A percentile compares a stretch with the other conserved stretches of the same genome.
phyloP scores from a whole-genome alignment of 179 eudicot species.

The Silene noctiflora region DNA sequence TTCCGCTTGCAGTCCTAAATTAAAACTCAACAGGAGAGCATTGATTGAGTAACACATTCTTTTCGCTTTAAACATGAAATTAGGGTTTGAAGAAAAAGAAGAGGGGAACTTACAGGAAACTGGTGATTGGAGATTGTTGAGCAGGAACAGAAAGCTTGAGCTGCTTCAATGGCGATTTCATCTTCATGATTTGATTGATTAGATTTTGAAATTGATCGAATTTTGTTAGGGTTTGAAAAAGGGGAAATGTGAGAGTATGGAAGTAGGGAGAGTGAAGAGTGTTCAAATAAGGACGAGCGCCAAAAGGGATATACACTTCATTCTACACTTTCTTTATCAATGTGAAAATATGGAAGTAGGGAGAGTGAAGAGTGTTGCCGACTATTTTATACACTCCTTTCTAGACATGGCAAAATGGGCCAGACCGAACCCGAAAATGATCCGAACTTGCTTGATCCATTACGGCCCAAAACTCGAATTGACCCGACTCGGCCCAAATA shows the following conservation, averaged over 20 bases:
- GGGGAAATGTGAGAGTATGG: not conserved
- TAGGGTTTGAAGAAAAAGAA: slow-evolving; percentile 9
- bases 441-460: no score
- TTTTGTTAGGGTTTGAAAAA: slow-evolving; percentile 26
- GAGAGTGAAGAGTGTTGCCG: no score
- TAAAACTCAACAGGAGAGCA: not conserved
- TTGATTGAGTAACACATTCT: not conserved
- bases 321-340: not conserved
- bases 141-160: slow-evolving; percentile 88
- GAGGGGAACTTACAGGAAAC: slow-evolving; percentile 52
- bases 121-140: slow-evolving; percentile 65
- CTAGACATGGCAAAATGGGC: no score
- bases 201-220: no score
- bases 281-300: slow-evolving; percentile 37
- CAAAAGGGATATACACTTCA: slow-evolving; percentile 21
- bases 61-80: not conserved
- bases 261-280: slow-evolving; percentile 11
- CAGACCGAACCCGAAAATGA: no score
- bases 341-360: no score
- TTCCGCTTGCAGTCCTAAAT: slow-evolving; percentile 89
- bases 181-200: slow-evolving; percentile 49
- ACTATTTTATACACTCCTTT: no score
- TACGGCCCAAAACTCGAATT: no score
- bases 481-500: no score
- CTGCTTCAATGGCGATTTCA: slow-evolving; percentile 70